These are phyloP conservation scores for Moesziomyces parantarcticus DNA, from an alignment of 1,284 basidiomycete genomes.

Conservation along the genomic window DNA sequence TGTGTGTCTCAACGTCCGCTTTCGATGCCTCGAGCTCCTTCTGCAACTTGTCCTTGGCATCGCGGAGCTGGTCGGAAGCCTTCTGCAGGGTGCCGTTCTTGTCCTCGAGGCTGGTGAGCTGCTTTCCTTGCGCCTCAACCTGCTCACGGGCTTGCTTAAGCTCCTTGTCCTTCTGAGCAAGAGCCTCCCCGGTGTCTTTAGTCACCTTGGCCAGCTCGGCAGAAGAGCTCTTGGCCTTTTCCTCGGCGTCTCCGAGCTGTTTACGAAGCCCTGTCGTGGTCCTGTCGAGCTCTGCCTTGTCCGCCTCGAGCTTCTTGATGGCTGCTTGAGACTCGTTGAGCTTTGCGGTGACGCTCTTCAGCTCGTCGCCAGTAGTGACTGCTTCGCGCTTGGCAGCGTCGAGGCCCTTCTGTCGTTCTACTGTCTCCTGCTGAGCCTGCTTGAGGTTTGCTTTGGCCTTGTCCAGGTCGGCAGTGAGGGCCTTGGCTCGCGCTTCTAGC, in stretches of 20 bases:
- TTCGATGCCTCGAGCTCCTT: constrained; percentile 18
- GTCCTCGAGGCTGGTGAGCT: constrained; percentile 11
- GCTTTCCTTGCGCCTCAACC: constrained; percentile 15
- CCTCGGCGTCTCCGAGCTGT: constrained; percentile 9
- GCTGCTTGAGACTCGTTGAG: constrained; percentile 15
- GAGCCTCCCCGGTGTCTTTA: constrained; percentile 15
- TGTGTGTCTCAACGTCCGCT: constrained; percentile 10
- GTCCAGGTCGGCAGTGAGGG: constrained; percentile 20
- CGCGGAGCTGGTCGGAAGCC: constrained; percentile 4
- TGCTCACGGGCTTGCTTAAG: constrained; percentile 15
- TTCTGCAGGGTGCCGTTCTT: constrained; percentile 19
- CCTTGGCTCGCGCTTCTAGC: constrained; percentile 12
- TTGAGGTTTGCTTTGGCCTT: constrained; percentile 19
- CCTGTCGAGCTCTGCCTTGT: constrained; percentile 13
- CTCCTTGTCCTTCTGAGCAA: constrained; percentile 19
- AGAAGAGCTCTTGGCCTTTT: constrained; percentile 8
- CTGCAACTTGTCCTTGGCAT: constrained; percentile 14
- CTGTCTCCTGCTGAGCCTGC: constrained; percentile 11
- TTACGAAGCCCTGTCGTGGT: constrained; percentile 11
- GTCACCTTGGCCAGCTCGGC: constrained; percentile 17
- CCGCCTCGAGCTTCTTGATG: constrained; percentile 15
- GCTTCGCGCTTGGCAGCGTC: constrained; percentile 12
- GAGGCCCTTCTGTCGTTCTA: constrained; percentile 21
- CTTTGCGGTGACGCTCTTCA: constrained; percentile 9
- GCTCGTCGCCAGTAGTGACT: constrained; percentile 11